These are phyloP conservation scores for Rutstroemia sp. DNA, from an alignment of 2,329 filamentous ascomycete genomes.

Conservation along the genomic window DNA sequence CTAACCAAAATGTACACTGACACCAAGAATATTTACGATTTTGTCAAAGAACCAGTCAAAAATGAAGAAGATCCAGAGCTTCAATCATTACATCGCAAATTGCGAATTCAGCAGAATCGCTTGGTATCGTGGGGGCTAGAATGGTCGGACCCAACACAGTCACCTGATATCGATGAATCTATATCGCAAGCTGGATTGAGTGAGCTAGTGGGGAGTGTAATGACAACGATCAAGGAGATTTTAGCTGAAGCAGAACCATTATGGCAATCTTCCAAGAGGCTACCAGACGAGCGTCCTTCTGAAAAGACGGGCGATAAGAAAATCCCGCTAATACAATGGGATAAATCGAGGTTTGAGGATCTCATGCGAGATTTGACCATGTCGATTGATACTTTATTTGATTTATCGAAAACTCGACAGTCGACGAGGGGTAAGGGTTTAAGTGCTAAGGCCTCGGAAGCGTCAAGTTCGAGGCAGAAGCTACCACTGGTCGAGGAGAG, in stretches of 20 bases:
- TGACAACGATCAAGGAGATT: constrained; percentile 75
- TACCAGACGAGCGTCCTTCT: constrained; percentile 19
- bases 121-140: constrained; percentile 73
- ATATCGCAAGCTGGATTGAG: constrained; percentile 67
- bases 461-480: constrained; percentile 14
- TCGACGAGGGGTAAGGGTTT: constrained; percentile 29
- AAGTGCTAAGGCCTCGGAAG: constrained; percentile 15
- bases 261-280: constrained; percentile 52
- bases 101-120: constrained; percentile 66
- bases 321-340: constrained; percentile 51
- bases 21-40: constrained; percentile 71
- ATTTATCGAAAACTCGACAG: constrained; percentile 59
- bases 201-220: constrained; percentile 70
- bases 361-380: constrained; percentile 66
- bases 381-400: constrained; percentile 73
- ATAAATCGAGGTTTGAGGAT: constrained; percentile 68
- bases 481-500: constrained; percentile 29
- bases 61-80: constrained; percentile 62
- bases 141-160: constrained; percentile 65
- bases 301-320: constrained; percentile 43
- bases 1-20: constrained; percentile 72
- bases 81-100: constrained; percentile 64
- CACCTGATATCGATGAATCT: constrained; percentile 63
- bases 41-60: constrained; percentile 57
- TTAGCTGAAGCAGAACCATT: constrained; percentile 68